Evolutionary conservation across 2,329 filamentous ascomycete species (phyloP), one percentile per base, ranked within the genome.

Genomic region (Hirsutella thompsonii): DNA sequence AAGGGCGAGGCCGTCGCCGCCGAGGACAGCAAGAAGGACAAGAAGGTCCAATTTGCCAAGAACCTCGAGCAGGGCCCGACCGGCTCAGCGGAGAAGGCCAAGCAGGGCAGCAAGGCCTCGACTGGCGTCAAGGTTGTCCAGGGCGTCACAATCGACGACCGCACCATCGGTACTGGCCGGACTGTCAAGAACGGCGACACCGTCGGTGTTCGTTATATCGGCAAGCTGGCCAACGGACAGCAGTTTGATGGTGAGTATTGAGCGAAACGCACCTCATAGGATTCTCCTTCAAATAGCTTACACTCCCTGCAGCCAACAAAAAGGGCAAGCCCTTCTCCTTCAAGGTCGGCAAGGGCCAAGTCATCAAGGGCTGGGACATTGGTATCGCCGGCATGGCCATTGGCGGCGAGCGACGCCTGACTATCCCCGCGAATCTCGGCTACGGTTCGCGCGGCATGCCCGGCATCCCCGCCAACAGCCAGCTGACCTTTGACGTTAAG

Each of bases 11-110:
- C 92, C 44, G 77, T 83, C 45, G 66, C 72, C 39, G 66, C 69
- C 36, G 75, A 81, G 53, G 67, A 74, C 49, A 67, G 74, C 51
- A 66, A 74, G 50, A 79, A 80, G 61, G 68, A 76, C 42, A 95
- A 95, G 79, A 96, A 95, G 73, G 92, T 98, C 46, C 87, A 94
- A 64, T 98, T 98, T 62, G 90, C 92, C 59, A 95, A 96, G 76
- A 89, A 96, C 65, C 86, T 98, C 47, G 92, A 96, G 72, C 88
- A 94, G 66, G 92, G 92, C 45, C 92, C 92, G 48, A 93, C 88
- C 35, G 79, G 81, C 50, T 81, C 84, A 43, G 67, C 74, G 49
- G 58, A 59, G 50, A 62, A 63, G 55, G 54, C 55, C 37, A 64
- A 64, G 56, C 53, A 61, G 51, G 50, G 49, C 26, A 50, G 46